Conservation (phyloP, 805 yeast species). For the Yarrowia phangngaensis region DNA sequence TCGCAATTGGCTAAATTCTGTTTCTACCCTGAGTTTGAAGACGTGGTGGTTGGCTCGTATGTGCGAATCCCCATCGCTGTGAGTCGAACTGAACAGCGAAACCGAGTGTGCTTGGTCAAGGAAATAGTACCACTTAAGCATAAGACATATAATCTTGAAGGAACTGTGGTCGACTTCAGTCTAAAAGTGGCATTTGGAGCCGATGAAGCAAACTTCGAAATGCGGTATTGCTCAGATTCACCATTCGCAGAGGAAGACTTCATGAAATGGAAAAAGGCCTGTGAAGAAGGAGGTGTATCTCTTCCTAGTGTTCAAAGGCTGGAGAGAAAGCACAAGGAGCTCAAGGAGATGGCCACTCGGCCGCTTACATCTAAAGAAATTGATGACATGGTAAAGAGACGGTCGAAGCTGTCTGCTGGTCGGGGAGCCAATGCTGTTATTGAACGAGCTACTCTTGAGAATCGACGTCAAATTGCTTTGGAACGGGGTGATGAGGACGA, state of each 20-base stretch:
- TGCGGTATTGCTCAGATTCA: constrained; percentile 76
- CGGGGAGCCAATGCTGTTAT: constrained; percentile 73
- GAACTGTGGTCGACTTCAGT: constrained; percentile 51
- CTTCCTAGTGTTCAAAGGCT: constrained; percentile 64
- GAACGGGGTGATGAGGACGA: constrained; percentile 42
- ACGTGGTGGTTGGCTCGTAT: constrained; percentile 64
- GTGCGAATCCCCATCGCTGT: constrained; percentile 80
- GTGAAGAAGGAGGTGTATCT: constrained; percentile 53
- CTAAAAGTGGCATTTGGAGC: constrained; percentile 79
- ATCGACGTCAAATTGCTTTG: constrained; percentile 69
- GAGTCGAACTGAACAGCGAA: constrained; percentile 56
- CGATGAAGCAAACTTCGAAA: constrained; percentile 67
- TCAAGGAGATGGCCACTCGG: constrained; percentile 59
- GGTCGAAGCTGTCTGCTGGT: constrained; percentile 57
- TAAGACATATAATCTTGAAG: constrained; percentile 50
- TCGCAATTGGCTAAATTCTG: constrained; percentile 68
- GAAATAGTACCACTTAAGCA: constrained; percentile 47
- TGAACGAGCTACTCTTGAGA: constrained; percentile 65
- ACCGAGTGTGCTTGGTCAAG: constrained; percentile 80
- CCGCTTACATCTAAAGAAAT: constrained; percentile 68
- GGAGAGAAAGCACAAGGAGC: constrained; percentile 58
- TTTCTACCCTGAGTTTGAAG: constrained; percentile 77
- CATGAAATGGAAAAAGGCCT: constrained; percentile 58
- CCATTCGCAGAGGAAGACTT: constrained; percentile 69
- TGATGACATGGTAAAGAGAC: constrained; percentile 70